Conservation (phyloP, 2,329 filamentous ascomycete genomes). For the Xylaria sp. region DNA sequence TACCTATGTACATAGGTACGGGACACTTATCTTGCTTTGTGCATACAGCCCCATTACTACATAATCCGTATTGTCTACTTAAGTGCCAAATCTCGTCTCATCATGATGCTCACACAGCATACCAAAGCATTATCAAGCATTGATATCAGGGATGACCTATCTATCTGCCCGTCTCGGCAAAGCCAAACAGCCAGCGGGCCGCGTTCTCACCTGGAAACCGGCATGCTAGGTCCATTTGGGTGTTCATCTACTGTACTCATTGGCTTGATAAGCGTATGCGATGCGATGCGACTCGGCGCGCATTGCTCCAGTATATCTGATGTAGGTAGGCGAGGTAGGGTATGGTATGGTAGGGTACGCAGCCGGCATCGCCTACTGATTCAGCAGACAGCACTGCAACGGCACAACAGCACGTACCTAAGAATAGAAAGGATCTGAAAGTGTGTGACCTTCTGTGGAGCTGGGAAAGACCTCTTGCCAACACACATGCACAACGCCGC, state of each 20-base stretch:
- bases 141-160: neutral
- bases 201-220: conserved; percentile 4
- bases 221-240: neutral
- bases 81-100: neutral
- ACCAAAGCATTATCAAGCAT: conserved; percentile 1
- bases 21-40: neutral
- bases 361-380: neutral
- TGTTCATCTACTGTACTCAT: conserved; percentile 2
- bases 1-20: too few relatives aligned
- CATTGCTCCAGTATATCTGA: neutral
- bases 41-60: neutral
- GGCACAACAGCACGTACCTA: conserved; percentile 1
- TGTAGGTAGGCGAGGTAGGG: too few relatives aligned
- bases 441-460: conserved; percentile 19
- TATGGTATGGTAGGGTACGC: neutral
- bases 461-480: conserved; percentile 14
- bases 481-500: conserved; percentile 29
- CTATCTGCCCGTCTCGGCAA: conserved; percentile 8
- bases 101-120: neutral
- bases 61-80: neutral
- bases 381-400: too few relatives aligned
- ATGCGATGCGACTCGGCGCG: conserved; percentile 5
- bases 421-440: conserved; percentile 25
- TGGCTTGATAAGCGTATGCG: conserved; percentile 9
- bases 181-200: neutral